Conservation (phyloP, 2,329 filamentous ascomycete genomes). For the Beauveria australis region DNA sequence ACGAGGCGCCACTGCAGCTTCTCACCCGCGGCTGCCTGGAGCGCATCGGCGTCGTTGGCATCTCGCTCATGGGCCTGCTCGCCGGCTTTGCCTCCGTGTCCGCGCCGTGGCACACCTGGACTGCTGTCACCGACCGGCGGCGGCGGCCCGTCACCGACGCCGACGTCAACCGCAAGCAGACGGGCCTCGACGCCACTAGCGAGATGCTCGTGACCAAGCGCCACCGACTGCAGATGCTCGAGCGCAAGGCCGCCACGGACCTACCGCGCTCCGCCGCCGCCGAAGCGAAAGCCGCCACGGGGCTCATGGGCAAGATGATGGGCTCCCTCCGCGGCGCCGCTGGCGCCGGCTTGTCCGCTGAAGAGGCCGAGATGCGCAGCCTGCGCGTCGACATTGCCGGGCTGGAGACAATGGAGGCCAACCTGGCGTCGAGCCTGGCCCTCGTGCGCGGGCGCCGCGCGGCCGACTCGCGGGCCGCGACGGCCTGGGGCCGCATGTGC, state of each 20-base stretch:
- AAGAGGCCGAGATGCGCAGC: constrained; percentile 49
- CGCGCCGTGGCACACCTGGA: constrained; percentile 77
- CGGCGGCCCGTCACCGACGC: constrained; percentile 59
- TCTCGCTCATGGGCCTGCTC: constrained; percentile 78
- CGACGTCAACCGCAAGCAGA: constrained; percentile 69
- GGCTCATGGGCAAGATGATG: constrained; percentile 67
- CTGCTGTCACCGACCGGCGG: constrained; percentile 43
- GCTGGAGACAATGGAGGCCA: constrained; percentile 70
- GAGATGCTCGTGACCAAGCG: constrained; percentile 73
- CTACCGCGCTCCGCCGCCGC: no score
- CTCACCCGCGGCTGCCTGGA: constrained; percentile 50
- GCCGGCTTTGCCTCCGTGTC: constrained; percentile 86
- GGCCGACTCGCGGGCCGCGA: constrained; percentile 59
- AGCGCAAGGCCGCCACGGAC: constrained; percentile 31
- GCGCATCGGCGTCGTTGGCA: constrained; percentile 75
- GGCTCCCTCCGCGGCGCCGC: constrained; percentile 61
- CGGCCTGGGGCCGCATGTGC: constrained; percentile 55
- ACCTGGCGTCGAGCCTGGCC: constrained; percentile 56
- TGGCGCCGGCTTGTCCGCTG: constrained; percentile 47
- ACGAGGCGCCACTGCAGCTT: constrained; percentile 26
- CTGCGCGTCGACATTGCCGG: constrained; percentile 71
- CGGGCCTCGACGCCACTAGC: constrained; percentile 67
- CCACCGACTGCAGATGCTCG: constrained; percentile 60
- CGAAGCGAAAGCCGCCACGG: constrained; percentile 33
- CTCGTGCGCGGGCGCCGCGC: constrained; percentile 55